A percentile compares a stretch with the other conserved stretches of the same genome.
phyloP scores from a whole-genome alignment of 1,284 basidiomycete genomes.

The Rhodotorula sp. region DNA sequence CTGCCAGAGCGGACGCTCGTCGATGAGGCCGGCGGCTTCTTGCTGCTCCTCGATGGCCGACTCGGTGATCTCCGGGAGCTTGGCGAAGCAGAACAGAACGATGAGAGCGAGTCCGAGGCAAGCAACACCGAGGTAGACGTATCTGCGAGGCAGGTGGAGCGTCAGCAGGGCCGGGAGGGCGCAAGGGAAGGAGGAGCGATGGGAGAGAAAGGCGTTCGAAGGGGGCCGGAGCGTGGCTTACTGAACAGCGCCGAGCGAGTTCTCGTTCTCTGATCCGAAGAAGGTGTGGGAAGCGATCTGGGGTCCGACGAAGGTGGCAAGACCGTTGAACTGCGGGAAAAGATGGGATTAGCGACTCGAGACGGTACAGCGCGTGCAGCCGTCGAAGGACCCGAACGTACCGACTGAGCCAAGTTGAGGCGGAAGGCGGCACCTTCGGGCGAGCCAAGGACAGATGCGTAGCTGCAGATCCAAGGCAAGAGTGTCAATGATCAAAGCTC shows the following conservation, averaged over 20 bases:
- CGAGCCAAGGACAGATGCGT: constrained; percentile 66
- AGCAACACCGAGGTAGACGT: constrained; percentile 75
- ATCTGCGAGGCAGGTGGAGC: neutral
- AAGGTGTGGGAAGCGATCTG: constrained; percentile 64
- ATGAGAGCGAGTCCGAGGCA: constrained; percentile 65
- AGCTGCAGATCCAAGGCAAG: constrained; percentile 45
- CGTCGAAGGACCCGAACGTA: constrained; percentile 49
- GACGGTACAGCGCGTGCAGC: neutral
- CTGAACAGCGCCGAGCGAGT: constrained; percentile 56
- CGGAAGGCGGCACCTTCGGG: constrained; percentile 72
- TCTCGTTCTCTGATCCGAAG: constrained; percentile 56
- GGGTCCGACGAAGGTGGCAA: constrained; percentile 74
- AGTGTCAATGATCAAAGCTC: neutral
- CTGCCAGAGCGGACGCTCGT: constrained; percentile 64
- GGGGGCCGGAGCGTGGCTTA: constrained; percentile 44
- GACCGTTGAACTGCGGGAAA: constrained; percentile 54
- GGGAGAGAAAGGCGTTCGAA: no score
- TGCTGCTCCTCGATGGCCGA: constrained; percentile 43
- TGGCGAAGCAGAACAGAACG: constrained; percentile 68
- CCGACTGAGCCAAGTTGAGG: constrained; percentile 77
- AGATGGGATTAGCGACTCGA: constrained; percentile 45
- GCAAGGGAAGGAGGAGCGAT: neutral
- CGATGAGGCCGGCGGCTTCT: constrained; percentile 54
- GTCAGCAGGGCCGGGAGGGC: neutral
- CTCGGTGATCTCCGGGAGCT: constrained; percentile 72